Conservation (phyloP, 306 rosid species). For the Quercus robur region DNA sequence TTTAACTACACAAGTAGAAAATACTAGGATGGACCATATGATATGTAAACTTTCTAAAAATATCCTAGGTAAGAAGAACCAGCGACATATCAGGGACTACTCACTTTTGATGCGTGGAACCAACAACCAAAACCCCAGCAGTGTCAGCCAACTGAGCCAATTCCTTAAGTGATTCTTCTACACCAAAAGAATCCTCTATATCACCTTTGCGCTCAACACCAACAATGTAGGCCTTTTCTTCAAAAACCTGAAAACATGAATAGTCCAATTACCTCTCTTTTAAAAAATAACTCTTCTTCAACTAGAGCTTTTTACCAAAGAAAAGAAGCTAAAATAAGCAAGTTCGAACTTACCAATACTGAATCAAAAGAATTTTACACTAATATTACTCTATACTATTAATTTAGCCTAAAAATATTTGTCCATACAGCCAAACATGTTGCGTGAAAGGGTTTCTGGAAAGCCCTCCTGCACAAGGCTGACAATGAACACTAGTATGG, state of each 20-base stretch:
- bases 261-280: constrained; percentile 11
- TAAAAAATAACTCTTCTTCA: background rate
- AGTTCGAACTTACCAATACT: background rate
- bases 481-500: too few species aligned
- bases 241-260: constrained; percentile 53
- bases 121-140: constrained; percentile 85
- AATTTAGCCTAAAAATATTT: background rate
- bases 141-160: constrained; percentile 90
- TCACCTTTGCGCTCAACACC: constrained; percentile 78
- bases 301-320: background rate
- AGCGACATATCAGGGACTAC: background rate
- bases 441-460: too few species aligned
- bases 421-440: background rate
- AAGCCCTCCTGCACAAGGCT: too few species aligned
- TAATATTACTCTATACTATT: too few species aligned
- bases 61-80: background rate
- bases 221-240: constrained; percentile 82
- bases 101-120: constrained; percentile 79
- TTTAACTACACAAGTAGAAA: background rate
- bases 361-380: background rate
- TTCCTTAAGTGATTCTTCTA: constrained; percentile 75
- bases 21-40: background rate
- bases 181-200: constrained; percentile 48
- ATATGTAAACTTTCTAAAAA: background rate
- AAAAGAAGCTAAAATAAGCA: background rate